Base-by-base conservation (phyloP, 345 rosid species). In the Alliaria petiolata region DNA sequence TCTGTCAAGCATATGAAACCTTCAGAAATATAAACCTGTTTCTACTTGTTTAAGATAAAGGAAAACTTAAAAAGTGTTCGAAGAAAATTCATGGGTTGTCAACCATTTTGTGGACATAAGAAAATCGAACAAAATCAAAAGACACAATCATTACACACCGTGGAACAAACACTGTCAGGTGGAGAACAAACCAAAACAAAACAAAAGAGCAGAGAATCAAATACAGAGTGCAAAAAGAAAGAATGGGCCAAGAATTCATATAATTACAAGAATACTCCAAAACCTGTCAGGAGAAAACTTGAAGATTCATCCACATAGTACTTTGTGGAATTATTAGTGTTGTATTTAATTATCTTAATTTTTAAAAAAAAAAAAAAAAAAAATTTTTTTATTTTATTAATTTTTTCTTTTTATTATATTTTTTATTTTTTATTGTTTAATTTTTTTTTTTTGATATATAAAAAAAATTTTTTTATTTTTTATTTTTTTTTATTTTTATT, bases 121-220 rank as follows among this genome's bases (percentile, higher is more conserved):
- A 12, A 14, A 30, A 19, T 26, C n/a, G n/a, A n/a, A 51, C 39
- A 35, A 35, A 69, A 58, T 8, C 42, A 17, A 40, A 61, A 61
- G 44, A 51, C 2, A 51, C 62, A 62, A 62, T 39, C 79, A 60
- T 26, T 46, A 74, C 56, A 80, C 58, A 51, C 15, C 62, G 50
- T 63, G 78, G 75, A 75, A 83, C 78, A 77, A 82, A 49, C 79
- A 35, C 3, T 55, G 70, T 30, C 67, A 69, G 69, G 59, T 47
- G n/a, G 68, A 59, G 64, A 70, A 76, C 71, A 69, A 78, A 58
- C 22, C 15, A 69, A 72, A 20, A 40, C 38, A 51, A 20, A 3
- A 58, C 28, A 15, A 44, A 6, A 65, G 70, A 67, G 54, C 30
- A 55, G 26, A 31, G 51, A 49, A 39, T 38, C 57, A 22, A n/a